These are phyloP conservation scores for Coriolopsis trogii DNA, from an alignment of 1,284 basidiomycete genomes.

Conservation along the genomic window DNA sequence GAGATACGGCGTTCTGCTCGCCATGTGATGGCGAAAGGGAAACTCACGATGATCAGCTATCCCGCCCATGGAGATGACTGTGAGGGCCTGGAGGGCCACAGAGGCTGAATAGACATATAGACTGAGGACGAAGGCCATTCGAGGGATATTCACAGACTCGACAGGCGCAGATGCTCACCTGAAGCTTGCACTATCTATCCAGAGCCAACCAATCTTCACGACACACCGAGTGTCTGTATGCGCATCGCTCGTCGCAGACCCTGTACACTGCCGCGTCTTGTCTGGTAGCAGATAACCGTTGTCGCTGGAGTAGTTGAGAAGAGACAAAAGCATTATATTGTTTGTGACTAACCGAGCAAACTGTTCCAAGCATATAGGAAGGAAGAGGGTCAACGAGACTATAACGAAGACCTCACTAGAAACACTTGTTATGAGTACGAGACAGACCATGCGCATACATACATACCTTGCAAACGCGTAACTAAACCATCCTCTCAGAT, in stretches of 20 bases:
- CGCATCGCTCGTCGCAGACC: conserved; percentile 22
- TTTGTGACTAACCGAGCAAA: conserved; percentile 51
- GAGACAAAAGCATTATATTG: background rate
- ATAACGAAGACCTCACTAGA: conserved; percentile 82
- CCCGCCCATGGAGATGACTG: conserved; percentile 88
- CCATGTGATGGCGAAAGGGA: too few species aligned
- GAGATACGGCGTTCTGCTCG: too few species aligned
- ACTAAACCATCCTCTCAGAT: conserved; percentile 71
- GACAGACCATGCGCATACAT: too few species aligned
- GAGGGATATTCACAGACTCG: background rate
- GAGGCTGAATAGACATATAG: conserved; percentile 86
- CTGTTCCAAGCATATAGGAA: conserved; percentile 82
- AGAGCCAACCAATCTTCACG: conserved; percentile 74
- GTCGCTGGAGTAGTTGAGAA: conserved; percentile 46
- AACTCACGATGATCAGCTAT: conserved; percentile 84
- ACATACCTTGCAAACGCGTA: conserved; percentile 76
- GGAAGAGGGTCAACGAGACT: conserved; percentile 78
- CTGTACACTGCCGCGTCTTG: conserved; percentile 51
- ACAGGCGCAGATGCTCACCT: conserved; percentile 53
- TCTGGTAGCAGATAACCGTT: conserved; percentile 75
- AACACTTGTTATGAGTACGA: background rate
- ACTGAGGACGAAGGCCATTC: conserved; percentile 52
- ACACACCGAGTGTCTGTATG: conserved; percentile 56
- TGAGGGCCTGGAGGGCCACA: conserved; percentile 85
- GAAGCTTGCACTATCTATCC: conserved; percentile 88